Base-by-base conservation (phyloP, 192 early-diverging fungal species). In the Podila clonocystis region DNA sequence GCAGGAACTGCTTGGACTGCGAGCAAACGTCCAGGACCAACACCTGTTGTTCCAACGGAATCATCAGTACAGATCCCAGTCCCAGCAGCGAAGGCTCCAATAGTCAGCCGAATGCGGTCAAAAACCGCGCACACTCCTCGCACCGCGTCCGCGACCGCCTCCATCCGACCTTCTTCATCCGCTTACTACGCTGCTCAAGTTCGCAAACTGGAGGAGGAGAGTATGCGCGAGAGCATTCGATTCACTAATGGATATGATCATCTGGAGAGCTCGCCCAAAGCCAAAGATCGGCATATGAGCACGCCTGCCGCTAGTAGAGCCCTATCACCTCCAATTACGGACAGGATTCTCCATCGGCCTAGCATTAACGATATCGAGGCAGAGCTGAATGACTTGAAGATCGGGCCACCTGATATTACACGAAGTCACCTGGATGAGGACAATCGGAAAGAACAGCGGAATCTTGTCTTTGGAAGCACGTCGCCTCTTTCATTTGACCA, bases 1-100 rank as follows among this genome's bases (percentile, higher is more conserved):
- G 85, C 78, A 59, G 82, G 91, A 1, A 66, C 66, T 5, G 61
- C 70, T 24, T 61, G 70, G 55, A 68, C 73, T 22, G 58, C 67
- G 13, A 33, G 45, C 28, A 82, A 85, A 55, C 48, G 66, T 29
- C 71, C 79, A 62, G 79, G 50, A 22, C 78, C 67, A 60, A 82
- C 50, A 20, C 72, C 68, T 55, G 68, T 49, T 49, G 49, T 64
- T 17, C 55, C 67, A 26, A 63, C 36, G 34, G 64, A 60, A 68
- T 59, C 59, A 33, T 24, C 65, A 26, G 15, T 36, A 13, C 70
- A 82, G 34, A 79, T 50, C 9, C 58, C 38, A 0, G 58, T 62
- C 48, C 38, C 29, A 0, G 30, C 22, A 9, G 65, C 34, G 38
- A 48, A 50, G 26, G 68, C 69, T 61, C 28, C 57, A 38, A 29